These are phyloP conservation scores for Lodderomyces oxycetoniae DNA, from an alignment of 1,139 yeast genomes.

Conservation along the genomic window DNA sequence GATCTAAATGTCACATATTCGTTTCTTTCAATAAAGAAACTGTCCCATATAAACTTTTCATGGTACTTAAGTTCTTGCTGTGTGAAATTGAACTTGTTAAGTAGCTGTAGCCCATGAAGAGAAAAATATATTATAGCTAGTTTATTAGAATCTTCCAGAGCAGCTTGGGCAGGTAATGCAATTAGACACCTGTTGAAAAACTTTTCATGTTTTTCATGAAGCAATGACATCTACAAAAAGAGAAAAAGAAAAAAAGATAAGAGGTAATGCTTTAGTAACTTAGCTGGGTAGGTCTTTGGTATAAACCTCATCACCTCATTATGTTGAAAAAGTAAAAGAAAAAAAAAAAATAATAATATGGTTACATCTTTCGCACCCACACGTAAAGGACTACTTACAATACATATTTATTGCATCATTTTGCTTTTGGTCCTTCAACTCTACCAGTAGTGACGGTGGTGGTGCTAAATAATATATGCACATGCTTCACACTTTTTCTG, in stretches of 20 bases:
- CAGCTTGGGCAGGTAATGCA: conserved; percentile 46
- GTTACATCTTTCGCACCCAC: too few species aligned
- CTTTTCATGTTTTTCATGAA: conserved; percentile 39
- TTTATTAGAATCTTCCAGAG: conserved; percentile 61
- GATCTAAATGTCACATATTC: conserved; percentile 51
- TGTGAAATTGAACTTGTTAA: conserved; percentile 35
- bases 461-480: too few species aligned
- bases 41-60: conserved; percentile 45
- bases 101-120: conserved; percentile 54
- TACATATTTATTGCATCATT: too few species aligned
- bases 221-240: conserved; percentile 9
- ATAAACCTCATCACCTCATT: too few species aligned
- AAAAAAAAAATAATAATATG: too few species aligned
- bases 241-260: too few species aligned
- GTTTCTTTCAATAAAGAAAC: conserved; percentile 37
- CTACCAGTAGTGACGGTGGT: too few species aligned
- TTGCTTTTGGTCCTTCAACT: too few species aligned
- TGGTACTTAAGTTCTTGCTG: conserved; percentile 25
- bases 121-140: conserved; percentile 64
- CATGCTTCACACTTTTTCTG: too few species aligned
- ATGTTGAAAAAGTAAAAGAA: too few species aligned
- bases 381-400: too few species aligned
- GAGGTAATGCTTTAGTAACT: conserved; percentile 1
- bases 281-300: not conserved
- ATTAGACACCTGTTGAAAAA: conserved; percentile 49